Evolutionary conservation across 2,329 filamentous ascomycete species (phyloP).

Genomic region (Xenoacremonium recifei): DNA sequence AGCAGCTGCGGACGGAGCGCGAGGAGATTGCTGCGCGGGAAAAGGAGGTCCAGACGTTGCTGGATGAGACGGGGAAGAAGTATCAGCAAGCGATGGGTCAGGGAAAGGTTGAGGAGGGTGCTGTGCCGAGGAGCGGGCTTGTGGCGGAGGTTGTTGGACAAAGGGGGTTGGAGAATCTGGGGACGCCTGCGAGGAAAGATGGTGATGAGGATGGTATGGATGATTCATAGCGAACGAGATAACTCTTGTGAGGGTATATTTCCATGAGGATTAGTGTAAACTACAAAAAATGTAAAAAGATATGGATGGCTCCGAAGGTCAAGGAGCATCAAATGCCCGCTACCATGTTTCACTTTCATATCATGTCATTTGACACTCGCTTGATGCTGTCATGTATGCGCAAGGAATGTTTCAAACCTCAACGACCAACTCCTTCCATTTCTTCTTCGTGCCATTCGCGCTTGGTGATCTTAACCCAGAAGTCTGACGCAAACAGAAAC

Average conservation of each 20-base stretch:
- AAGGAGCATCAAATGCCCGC: too few species aligned
- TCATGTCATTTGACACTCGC: too few species aligned
- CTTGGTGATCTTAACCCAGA: slow-evolving; percentile 32
- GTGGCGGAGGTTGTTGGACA: slow-evolving; percentile 26
- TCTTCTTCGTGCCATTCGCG: too few species aligned
- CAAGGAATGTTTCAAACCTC: too few species aligned
- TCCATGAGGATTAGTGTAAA: too few species aligned
- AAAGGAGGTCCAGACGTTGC: slow-evolving; percentile 73
- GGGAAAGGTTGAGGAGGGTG: slow-evolving; percentile 18
- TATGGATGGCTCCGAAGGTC: too few species aligned
- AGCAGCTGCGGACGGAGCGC: slow-evolving; percentile 67
- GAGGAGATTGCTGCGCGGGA: slow-evolving; percentile 67
- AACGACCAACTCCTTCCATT: too few species aligned
- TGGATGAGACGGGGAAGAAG: slow-evolving; percentile 76
- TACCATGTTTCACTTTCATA: too few species aligned
- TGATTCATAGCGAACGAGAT: slow-evolving; percentile 3
- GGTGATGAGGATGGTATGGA: slow-evolving; percentile 23
- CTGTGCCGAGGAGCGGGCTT: slow-evolving; percentile 9
- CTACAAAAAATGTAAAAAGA: too few species aligned
- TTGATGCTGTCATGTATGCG: too few species aligned
- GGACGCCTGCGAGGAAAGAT: slow-evolving; percentile 25
- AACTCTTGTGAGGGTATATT: too few species aligned
- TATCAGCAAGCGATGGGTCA: slow-evolving; percentile 46
- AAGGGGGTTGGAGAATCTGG: slow-evolving; percentile 36
- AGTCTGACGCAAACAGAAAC: slow-evolving; percentile 34